Evolutionary conservation across 257 asterid genomes (phyloP), one percentile per base, ranked within the genome.

Genomic region (Solanum clarkiae): DNA sequence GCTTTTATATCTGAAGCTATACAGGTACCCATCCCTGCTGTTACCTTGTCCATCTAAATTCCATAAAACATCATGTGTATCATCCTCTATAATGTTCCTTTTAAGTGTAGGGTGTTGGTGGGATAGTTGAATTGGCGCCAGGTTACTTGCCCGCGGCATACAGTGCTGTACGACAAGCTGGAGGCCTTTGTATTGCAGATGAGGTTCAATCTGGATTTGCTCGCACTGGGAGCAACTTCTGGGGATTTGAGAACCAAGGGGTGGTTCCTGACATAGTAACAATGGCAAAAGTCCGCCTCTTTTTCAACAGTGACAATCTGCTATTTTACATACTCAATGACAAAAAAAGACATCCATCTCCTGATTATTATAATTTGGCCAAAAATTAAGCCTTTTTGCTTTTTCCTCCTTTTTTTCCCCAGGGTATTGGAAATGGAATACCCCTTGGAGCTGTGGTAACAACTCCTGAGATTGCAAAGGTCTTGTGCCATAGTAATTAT

Each of bases 341-440:
- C 22, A 75, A 75, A 75, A 36, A 17, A 7, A 72, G 56, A 45
- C 40, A 14, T 49, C 42, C 22, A 0, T 75, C 60, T 47, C 81
- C 18, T 75, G 42, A 74, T 74, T 75, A 74, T 74, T 75, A 49
- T 75, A 15, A 47, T 15, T 75, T 26, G 7, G 59, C 40, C 32
- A 45, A 13, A 22, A 24, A 22, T 8, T 53, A 24, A 77, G 2
- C 6, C 10, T 49, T 51, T 45, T 72, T n/a, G 45, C 3, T 49
- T 71, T 42, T 42, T 42, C 24, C 12, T 83, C 15, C n/a, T 49
- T 42, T 47, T 32, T 44, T 57, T 15, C 62, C 80, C 75, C 90
- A 96, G 99, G 98, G 98, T 47, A 95, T 96, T 85, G 99, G 98
- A 84, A 96, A 96, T 80, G 99, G 98, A 81, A 90, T 95, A 86